Evolutionary conservation across 2,329 filamentous ascomycete genomes (phyloP), one percentile per base, ranked within the genome.

Genomic region (Periconia macrospinosa): DNA sequence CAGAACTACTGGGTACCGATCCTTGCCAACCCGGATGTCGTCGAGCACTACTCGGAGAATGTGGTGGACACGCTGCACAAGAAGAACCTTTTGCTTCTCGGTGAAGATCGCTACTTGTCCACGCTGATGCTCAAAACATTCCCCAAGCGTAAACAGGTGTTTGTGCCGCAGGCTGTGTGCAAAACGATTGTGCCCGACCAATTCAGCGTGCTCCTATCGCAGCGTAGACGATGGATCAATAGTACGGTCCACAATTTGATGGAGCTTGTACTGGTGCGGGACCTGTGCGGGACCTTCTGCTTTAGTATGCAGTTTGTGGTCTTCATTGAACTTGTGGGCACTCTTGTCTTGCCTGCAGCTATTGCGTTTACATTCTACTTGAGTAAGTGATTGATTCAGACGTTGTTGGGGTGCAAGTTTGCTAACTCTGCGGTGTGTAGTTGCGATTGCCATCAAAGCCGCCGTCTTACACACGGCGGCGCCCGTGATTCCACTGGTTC

Each of bases 1-100:
- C 92, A 97, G 74, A 97, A 99, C 80, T 99, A 97, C 79, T 99
- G 94, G 94, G 94, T 99, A 20, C 94, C 94, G 8, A 97, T 99
- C 68, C 84, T 99, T 60, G 94, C 94, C 64, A 99, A 99, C 74
- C 95, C 95, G 2, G 95, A 99, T 69, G 90, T 99, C 42, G 95
- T 99, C 45, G 94, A 99, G 78, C 94, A 99, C 77, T 99, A 99
- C 76, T 97, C 94, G 0, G 94, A 99, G 76, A 99, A 99, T 66
- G 92, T 99, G 50, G 94, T 99, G 41, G 94, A 99, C 73, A 99
- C 94, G 17, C 80, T 99, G 62, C 94, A 99, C 81, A 95, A 94
- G 82, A 97, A 97, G 86, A 97, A 97, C 70, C 75, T 97, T 74
- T 83, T 97, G 48, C 82, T 96, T 33, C 84, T 97, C 2, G 92